Percentiles rank a stretch among this genome's conserved stretches.
Conservation (phyloP, 352 stramenopile genomes). For the Phytophthora palmivora region DNA sequence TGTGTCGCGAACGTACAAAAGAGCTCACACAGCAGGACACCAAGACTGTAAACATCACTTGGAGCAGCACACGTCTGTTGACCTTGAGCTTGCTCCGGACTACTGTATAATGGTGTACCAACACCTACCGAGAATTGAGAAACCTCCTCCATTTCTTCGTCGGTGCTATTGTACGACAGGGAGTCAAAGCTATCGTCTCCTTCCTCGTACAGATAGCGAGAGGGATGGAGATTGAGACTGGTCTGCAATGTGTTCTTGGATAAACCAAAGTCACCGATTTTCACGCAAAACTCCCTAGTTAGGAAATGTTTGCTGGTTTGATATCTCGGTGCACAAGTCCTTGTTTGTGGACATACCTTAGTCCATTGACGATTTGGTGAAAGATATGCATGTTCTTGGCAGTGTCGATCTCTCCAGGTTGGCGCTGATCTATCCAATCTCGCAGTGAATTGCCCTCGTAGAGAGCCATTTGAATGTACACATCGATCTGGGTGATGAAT, state of each 20-base stretch:
- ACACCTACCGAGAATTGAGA: slow-evolving; percentile 72
- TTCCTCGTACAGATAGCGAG: slow-evolving; percentile 60
- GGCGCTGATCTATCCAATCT: slow-evolving; percentile 75
- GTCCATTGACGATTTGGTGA: slow-evolving; percentile 69
- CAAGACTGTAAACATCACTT: slow-evolving; percentile 81
- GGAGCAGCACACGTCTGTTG: slow-evolving; percentile 48
- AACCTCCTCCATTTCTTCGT: slow-evolving; percentile 36
- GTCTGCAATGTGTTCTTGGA: slow-evolving; percentile 75
- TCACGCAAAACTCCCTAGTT: slow-evolving; percentile 73
- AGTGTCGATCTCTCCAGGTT: slow-evolving; percentile 38
- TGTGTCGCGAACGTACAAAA: slow-evolving; percentile 81
- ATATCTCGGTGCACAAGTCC: slow-evolving; percentile 83
- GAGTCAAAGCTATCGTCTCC: slow-evolving; percentile 33
- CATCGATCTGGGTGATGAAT: slow-evolving; percentile 79
- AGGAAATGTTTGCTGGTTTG: slow-evolving; percentile 85
- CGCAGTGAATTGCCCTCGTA: slow-evolving; percentile 92
- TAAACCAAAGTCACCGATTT: slow-evolving; percentile 86
- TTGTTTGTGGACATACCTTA: slow-evolving; percentile 82
- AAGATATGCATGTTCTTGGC: slow-evolving; percentile 77
- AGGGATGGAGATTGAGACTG: slow-evolving; percentile 60
- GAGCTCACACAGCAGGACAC: slow-evolving; percentile 75
- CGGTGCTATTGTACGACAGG: slow-evolving; percentile 26
- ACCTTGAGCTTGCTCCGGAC: slow-evolving; percentile 68
- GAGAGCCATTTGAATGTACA: slow-evolving; percentile 95
- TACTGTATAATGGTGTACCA: slow-evolving; percentile 79